Conservation (phyloP, 1,139 yeast species). For the Protomyces inundatus region DNA sequence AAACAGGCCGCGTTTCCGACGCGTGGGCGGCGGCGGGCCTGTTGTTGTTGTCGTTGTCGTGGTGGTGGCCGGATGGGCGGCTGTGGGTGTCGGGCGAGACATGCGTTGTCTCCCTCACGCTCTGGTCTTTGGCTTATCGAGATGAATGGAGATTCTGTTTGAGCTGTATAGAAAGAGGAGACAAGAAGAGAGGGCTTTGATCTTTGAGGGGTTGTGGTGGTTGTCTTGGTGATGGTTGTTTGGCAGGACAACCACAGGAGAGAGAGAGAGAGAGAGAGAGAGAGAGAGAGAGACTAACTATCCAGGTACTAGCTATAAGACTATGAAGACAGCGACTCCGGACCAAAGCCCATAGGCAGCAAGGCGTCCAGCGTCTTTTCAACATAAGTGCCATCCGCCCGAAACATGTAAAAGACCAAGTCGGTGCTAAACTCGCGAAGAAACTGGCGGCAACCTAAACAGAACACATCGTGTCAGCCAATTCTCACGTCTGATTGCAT, state of each 20-base stretch:
- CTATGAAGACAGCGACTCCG: slow-evolving; percentile 6
- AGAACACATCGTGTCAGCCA: too few relatives aligned
- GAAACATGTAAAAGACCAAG: slow-evolving; percentile 14
- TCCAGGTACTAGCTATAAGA: background rate
- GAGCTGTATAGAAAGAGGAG: too few relatives aligned
- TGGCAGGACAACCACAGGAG: too few relatives aligned
- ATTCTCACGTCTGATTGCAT: background rate
- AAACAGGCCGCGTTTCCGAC: background rate
- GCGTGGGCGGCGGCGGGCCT: background rate
- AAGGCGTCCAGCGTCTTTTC: slow-evolving; percentile 16
- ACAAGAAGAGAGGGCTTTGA: too few relatives aligned
- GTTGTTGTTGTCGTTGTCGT: background rate
- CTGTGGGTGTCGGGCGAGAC: background rate
- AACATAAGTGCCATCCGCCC: slow-evolving; percentile 5
- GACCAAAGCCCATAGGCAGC: slow-evolving; percentile 22
- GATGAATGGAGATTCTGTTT: background rate
- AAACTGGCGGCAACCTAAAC: slow-evolving; percentile 16
- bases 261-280: too few relatives aligned
- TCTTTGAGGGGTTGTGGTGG: too few relatives aligned
- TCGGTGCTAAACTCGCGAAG: slow-evolving; percentile 16
- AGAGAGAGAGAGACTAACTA: too few relatives aligned
- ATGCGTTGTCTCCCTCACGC: background rate
- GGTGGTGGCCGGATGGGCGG: background rate
- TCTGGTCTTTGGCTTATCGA: background rate
- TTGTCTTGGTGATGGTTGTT: too few relatives aligned